Base-by-base conservation (phyloP, 75 land plant genomes). In the Sequoia sempervirens region DNA sequence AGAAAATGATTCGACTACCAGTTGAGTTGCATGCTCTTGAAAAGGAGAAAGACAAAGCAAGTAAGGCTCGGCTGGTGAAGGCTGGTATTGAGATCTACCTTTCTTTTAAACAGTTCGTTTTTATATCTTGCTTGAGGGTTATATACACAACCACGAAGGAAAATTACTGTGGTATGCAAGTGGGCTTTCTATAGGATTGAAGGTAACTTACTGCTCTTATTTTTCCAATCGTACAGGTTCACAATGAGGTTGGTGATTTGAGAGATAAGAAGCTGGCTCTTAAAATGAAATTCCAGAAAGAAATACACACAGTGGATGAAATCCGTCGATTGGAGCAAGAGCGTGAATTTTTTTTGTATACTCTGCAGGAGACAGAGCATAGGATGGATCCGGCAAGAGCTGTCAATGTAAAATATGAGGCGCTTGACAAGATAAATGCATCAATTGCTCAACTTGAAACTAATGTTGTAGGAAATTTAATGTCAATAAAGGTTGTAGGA, bases 401-500 rank as follows among this genome's bases (percentile, higher is more conserved):
- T 26, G 95, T 93, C 37, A 96, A 97, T 83, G 79, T 95, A 30
- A 80, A 83, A 58, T 95, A 95, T 81, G 99, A 98, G 9, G 98
- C 92, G 3, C 86, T 97, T 26, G 94, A 92, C 79, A 96, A 95
- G 61, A 88, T 95, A 0, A 96, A 96, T 23, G 75, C 84, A 73
- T 91, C 98, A 14, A 95, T 97, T 72, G 89, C 86, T 17, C 90
- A 85, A 79, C 85, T 93, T 6, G 98, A 97, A 87, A 89, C 89
- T 12, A 83, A 10, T n/a, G 30, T 45, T 26, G 91, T 83, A 41
- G 99, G 93, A 82, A 91, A 94, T 81, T 75, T 88, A 54, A 96
- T 97, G 96, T 87, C 96, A 32, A 94, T 98, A 1, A 94, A 97
- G 74, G 88, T 95, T 54, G 99, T 97, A 47, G 98, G 96, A 5